Base-by-base conservation (phyloP, 306 rosid species). In the Fagus crenata region DNA sequence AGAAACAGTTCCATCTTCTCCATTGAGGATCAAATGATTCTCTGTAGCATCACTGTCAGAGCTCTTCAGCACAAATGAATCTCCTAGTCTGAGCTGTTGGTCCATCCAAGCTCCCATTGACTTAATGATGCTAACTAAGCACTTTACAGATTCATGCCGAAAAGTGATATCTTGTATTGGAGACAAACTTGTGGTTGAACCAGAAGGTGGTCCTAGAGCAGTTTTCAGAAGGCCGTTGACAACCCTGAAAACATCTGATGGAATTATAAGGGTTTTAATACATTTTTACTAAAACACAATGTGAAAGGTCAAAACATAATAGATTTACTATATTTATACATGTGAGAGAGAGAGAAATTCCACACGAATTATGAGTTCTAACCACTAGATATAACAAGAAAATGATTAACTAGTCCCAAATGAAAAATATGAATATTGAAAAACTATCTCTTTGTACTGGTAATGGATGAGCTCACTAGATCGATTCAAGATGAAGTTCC, bases 51-150 rank as follows among this genome's bases (percentile, higher is more conserved):
- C 90, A 83, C 76, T 88, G 77, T 89, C 98, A 78, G 87, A 77
- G 81, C 74, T 82, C 75, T 87, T 95, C 41, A 85, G 84, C 67
- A 86, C 77, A 87, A 86, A 75, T 31, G 88, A 81, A 73, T 91
- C 96, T 35, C 89, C 96, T 43, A 85, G 81, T 73, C 87, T 89
- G 80, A 90, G 84, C 84, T 96, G 96, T 77, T 82, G 96, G 87
- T 92, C 96, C 99, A 96, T 92, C 99, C 99, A 96, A 59, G 96
- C 71, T 80, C 99, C 99, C 99, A 96, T 96, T 71, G 99, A 96
- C 81, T 86, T 89, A 79, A 91, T 83, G 76, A 96, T 92, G 89
- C 90, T 85, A 67, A 84, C 98, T 85, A 96, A 83, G 85, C 99
- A 96, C 76, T 92, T 96, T 60, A 96, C 98, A 59, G 99, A 92